Evolutionary conservation across 768 basidiomycete genomes (phyloP), one percentile per base, ranked within the genome.

Genomic region (Gymnopilus junonius): DNA sequence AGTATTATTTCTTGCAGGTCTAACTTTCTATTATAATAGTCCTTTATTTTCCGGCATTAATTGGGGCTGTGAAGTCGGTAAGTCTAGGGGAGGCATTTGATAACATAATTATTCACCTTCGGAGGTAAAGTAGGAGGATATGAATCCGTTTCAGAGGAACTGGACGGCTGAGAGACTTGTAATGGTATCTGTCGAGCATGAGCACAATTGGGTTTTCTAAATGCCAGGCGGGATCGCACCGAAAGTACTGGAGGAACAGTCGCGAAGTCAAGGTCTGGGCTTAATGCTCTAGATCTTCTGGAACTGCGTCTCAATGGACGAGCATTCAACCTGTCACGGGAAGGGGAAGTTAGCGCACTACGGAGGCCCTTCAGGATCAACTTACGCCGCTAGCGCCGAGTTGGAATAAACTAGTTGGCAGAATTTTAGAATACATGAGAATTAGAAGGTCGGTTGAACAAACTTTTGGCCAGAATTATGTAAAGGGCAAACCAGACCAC

Each of bases 401-500:
- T 63, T 66, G 8, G 65, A 66, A 35, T 66, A 66, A 23, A 66
- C 65, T 66, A 3, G 35, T 8, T 40, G 8, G 31, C 4, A 17
- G 8, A 14, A n/a, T 35, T 32, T 54, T 21, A 25, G 32, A 14
- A 43, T 14, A 17, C 5, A 7, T 29, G 10, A 29, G 8, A 14
- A 12, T 8, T 31, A 10, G 3, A 6, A 32, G 48, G 10, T 14
- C 0, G 15, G 1, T 20, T 7, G 20, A 1, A 42, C 61, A 20
- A 21, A 63, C 65, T 40, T 58, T 66, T 66, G 2, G 65, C 65
- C 5, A 66, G 48, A 25, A 66, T 58, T 17, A 66, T 62, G 17
- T 66, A 66, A 21, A 66, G 53, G 2, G 46, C 61, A 54, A 66
- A 66, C 65, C 65, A 66, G 14, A 66, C 62, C 27, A 66, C 65